Percentiles rank a stretch among this genome's conserved stretches.
Conservation (phyloP, 2,329 filamentous ascomycete genomes). For the Aspergillus amoenus region DNA sequence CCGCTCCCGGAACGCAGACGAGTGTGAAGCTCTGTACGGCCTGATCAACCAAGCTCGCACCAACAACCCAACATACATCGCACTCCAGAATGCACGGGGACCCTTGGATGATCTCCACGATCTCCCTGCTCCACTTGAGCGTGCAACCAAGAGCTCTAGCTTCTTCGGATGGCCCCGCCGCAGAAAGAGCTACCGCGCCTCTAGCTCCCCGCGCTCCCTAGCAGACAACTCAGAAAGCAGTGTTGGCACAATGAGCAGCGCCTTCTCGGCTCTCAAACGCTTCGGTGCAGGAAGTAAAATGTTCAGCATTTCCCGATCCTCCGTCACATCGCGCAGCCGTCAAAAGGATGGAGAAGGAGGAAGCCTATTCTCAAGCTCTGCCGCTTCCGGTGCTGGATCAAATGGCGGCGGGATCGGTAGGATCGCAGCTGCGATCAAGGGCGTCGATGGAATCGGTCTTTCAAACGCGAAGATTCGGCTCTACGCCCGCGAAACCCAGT, state of each 20-base stretch:
- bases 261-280: slow-evolving; percentile 73
- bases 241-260: slow-evolving; percentile 72
- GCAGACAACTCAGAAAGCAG: slow-evolving; percentile 70
- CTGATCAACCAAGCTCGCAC: slow-evolving; percentile 86
- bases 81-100: slow-evolving; percentile 69
- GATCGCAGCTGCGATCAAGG: slow-evolving; percentile 47
- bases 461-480: slow-evolving; percentile 79
- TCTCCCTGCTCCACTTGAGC: slow-evolving; percentile 54
- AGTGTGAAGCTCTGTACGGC: slow-evolving; percentile 79
- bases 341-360: slow-evolving; percentile 43
- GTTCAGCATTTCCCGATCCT: slow-evolving; percentile 82
- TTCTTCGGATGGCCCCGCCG: slow-evolving; percentile 54
- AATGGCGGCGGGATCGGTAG: slow-evolving; percentile 56
- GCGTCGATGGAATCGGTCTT: slow-evolving; percentile 62
- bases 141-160: slow-evolving; percentile 39
- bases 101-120: slow-evolving; percentile 58
- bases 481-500: slow-evolving; percentile 71
- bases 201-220: slow-evolving; percentile 55
- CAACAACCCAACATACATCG: slow-evolving; percentile 87
- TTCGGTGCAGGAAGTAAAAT: slow-evolving; percentile 70
- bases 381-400: slow-evolving; percentile 50
- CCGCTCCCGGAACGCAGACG: slow-evolving; percentile 71
- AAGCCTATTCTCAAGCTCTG: slow-evolving; percentile 61
- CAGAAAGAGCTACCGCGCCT: slow-evolving; percentile 57
- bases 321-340: slow-evolving; percentile 58